Base-by-base conservation (phyloP, 2,329 filamentous ascomycete species). In the Fusarium marasasianum region DNA sequence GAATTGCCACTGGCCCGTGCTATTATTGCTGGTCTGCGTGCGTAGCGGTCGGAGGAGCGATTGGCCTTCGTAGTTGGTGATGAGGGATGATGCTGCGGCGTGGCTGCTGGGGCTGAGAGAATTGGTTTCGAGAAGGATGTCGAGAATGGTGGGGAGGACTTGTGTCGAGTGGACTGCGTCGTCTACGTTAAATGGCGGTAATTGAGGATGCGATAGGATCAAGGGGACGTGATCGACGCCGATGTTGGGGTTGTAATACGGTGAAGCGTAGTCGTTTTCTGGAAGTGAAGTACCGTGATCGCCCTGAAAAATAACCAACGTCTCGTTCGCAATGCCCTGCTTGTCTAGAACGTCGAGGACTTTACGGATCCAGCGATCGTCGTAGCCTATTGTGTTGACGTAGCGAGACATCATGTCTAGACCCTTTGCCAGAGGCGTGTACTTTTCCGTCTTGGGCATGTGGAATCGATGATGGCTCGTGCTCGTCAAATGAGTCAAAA, bases 401-500 rank as follows among this genome's bases (percentile, higher is more conserved):
- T 82, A 82, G 1, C 76, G 72, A 1, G 80, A 82, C 61, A 82
- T 74, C 63, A 81, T 78, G 10, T 81, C 77, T 1, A 79, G 54
- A 1, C 77, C 77, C 29, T 75, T 75, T 3, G 76, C 74, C 40
- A 82, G 48, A 4, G 77, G 77, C 0, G 79, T 76, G 13, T 80
- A 79, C 6, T 64, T 62, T 37, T 81, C 80, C 0, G 76, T 74
- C 8, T 65, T 71, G 2, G 81, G 81, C 56, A 82, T 66, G 2
- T 73, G 76, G 48, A 80, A 82, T 11, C 79, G 76, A 43, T 82
- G 81, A 60, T 83, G 81, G 6, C 78, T 79, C 8, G 81, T 83
- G 66, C 81, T 82, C 7, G 82, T 83, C 7, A 83, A 62, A 63
- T 83, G 82, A 4, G 80, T 79, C 9, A 82, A 61, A 38, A 83